A percentile compares a stretch with the other conserved stretches of the same genome.
Evolutionary conservation across 371 early-diverging fungal species (phyloP).

Genomic region (Mucor irregularis): DNA sequence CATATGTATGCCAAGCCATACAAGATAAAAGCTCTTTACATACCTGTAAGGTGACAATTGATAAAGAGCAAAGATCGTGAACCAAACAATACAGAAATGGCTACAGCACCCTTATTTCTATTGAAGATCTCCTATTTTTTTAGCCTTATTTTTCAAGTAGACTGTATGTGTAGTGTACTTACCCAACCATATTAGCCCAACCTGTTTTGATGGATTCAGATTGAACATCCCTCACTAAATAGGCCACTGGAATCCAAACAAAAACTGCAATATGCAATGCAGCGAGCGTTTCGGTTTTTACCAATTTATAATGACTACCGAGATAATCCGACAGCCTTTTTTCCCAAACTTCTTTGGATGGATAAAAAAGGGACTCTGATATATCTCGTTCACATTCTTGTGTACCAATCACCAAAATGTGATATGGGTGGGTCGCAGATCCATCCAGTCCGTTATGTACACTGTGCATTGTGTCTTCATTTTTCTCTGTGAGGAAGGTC

Average conservation of each 20-base stretch:
- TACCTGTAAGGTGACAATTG: conserved; percentile 78
- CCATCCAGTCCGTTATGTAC: conserved; percentile 9
- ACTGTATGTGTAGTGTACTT: conserved; percentile 1
- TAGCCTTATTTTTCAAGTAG: not conserved
- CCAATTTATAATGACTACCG: conserved; percentile 51
- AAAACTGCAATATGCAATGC: conserved; percentile 73
- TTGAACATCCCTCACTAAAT: conserved; percentile 48
- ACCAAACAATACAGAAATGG: conserved; percentile 62
- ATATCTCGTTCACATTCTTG: conserved; percentile 77
- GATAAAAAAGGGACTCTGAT: conserved; percentile 59
- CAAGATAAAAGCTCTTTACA: not conserved
- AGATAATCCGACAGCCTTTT: conserved; percentile 44
- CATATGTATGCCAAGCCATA: not conserved
- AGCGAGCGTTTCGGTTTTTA: conserved; percentile 65
- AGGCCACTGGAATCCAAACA: conserved; percentile 57
- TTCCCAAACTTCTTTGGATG: conserved; percentile 69
- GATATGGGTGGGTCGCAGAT: conserved; percentile 49
- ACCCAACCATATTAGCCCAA: conserved; percentile 44
- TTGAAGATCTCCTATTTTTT: no score
- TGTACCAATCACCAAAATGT: conserved; percentile 69
- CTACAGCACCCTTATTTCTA: conserved; percentile 86
- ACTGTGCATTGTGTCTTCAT: not conserved
- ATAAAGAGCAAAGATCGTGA: conserved; percentile 66
- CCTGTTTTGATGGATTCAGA: conserved; percentile 39
- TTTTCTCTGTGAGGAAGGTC: conserved; percentile 28